phyloP scores from a whole-genome alignment of 495 filamentous ascomycete genomes.

The Xylaria acuta region DNA sequence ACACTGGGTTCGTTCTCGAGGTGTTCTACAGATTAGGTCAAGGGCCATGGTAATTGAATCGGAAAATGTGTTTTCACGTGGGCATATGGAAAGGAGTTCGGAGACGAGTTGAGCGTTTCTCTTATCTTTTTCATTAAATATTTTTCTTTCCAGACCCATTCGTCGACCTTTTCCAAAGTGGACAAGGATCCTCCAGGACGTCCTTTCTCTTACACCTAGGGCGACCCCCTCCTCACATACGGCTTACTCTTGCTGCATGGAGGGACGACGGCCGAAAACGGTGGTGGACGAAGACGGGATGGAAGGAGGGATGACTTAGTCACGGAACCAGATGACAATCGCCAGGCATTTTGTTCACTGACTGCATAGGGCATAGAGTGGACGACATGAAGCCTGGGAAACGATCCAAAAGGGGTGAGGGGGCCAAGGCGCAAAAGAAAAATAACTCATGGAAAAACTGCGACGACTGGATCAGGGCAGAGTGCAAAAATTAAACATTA shows the following conservation, averaged over 20 bases:
- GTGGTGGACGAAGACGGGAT: constrained; percentile 1
- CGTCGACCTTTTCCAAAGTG: background rate
- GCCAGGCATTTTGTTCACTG: constrained; percentile 1
- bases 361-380: constrained; percentile 1
- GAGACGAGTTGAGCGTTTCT: constrained; percentile 8
- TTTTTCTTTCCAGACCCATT: too few relatives aligned
- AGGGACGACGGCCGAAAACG: background rate
- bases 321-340: constrained; percentile 6
- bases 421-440: constrained; percentile 26
- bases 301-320: constrained; percentile 10
- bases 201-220: background rate
- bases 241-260: constrained; percentile 13
- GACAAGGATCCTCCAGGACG: background rate
- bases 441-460: constrained; percentile 18
- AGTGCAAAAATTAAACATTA: constrained; percentile 16
- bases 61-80: constrained; percentile 20
- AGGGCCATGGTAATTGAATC: constrained; percentile 9
- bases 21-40: constrained; percentile 6
- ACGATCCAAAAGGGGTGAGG: constrained; percentile 4
- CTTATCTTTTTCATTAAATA: too few relatives aligned
- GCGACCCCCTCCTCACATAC: background rate
- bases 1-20: constrained; percentile 13
- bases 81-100: constrained; percentile 28
- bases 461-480: constrained; percentile 1
- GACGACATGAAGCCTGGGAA: constrained; percentile 12